Percentiles rank a stretch among this genome's conserved stretches.
These are phyloP conservation scores for Rhizoctonia solani DNA, from an alignment of 1,284 basidiomycete genomes.

Conservation along the genomic window DNA sequence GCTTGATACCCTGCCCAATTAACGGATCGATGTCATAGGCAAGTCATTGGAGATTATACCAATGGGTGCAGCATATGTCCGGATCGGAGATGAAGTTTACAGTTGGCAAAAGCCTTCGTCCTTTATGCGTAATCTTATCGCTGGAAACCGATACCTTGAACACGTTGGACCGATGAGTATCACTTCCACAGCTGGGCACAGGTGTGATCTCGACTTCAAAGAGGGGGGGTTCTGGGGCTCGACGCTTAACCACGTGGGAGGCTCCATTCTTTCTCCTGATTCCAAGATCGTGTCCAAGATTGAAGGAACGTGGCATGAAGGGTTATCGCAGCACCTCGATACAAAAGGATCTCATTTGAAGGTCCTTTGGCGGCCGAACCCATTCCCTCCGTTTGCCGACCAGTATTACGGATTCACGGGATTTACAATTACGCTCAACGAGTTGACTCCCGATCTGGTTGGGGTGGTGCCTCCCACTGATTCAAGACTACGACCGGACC, in stretches of 20 bases:
- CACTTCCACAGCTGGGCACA: conserved; percentile 60
- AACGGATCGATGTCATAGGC: conserved; percentile 51
- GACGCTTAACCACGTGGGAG: conserved; percentile 72
- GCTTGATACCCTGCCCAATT: conserved; percentile 23
- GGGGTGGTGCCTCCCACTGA: conserved; percentile 80
- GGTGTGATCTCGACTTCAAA: conserved; percentile 79
- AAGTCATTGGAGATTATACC: conserved; percentile 85
- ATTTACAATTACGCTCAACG: conserved; percentile 81
- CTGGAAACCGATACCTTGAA: conserved; percentile 88
- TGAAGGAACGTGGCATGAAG: conserved; percentile 86
- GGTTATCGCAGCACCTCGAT: conserved; percentile 67
- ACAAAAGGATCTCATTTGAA: conserved; percentile 61
- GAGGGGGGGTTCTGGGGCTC: conserved; percentile 78
- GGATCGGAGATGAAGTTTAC: conserved; percentile 66
- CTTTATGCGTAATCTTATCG: conserved; percentile 87
- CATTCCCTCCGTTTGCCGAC: conserved; percentile 72
- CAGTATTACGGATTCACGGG: conserved; percentile 83
- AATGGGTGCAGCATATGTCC: conserved; percentile 66
- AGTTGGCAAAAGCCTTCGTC: conserved; percentile 83
- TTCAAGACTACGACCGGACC: conserved; percentile 83
- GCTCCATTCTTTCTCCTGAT: conserved; percentile 58
- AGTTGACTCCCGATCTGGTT: conserved; percentile 71
- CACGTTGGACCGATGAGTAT: conserved; percentile 76
- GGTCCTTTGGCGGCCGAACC: conserved; percentile 72
- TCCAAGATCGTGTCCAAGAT: conserved; percentile 60